Conservation (phyloP, 2,329 filamentous ascomycete species). For the Aureobasidium subglaciale region DNA sequence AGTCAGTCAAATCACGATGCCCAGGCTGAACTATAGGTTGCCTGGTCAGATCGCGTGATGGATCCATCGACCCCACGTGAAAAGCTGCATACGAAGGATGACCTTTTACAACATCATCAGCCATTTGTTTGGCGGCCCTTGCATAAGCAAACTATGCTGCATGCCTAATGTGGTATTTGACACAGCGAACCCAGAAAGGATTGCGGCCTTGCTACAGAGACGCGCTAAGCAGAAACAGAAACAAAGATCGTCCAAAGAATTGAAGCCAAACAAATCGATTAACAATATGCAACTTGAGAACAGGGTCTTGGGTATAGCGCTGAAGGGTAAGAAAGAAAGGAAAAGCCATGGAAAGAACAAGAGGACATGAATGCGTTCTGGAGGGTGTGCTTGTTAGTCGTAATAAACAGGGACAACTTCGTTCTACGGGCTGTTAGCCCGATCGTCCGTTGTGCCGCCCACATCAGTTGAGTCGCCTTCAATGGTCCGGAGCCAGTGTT, state of each 20-base stretch:
- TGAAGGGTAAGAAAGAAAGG: conserved; percentile 1
- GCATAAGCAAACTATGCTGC: too few relatives aligned
- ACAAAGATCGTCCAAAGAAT: background rate
- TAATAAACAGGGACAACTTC: conserved; percentile 14
- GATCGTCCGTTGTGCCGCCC: conserved; percentile 10
- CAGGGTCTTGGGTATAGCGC: conserved; percentile 9
- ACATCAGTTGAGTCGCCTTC: conserved; percentile 61
- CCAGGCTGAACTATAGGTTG: conserved; percentile 7
- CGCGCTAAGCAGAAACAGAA: too few relatives aligned
- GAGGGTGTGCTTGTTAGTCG: conserved; percentile 10
- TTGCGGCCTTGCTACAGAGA: background rate
- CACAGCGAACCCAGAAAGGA: background rate
- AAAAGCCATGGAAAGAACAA: background rate
- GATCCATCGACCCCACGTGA: conserved; percentile 1
- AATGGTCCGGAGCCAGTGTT: conserved; percentile 95
- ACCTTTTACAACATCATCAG: background rate
- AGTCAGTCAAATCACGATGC: background rate
- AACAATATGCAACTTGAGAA: conserved; percentile 4
- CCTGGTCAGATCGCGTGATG: conserved; percentile 8
- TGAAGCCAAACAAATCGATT: background rate
- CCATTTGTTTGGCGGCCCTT: too few relatives aligned
- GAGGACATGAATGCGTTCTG: conserved; percentile 9
- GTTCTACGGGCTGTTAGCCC: conserved; percentile 11
- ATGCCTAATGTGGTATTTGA: too few relatives aligned
- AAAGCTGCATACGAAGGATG: conserved; percentile 1